phyloP scores from a whole-genome alignment of 2,329 filamentous ascomycete species.

The Pseudogymnoascus sp. region DNA sequence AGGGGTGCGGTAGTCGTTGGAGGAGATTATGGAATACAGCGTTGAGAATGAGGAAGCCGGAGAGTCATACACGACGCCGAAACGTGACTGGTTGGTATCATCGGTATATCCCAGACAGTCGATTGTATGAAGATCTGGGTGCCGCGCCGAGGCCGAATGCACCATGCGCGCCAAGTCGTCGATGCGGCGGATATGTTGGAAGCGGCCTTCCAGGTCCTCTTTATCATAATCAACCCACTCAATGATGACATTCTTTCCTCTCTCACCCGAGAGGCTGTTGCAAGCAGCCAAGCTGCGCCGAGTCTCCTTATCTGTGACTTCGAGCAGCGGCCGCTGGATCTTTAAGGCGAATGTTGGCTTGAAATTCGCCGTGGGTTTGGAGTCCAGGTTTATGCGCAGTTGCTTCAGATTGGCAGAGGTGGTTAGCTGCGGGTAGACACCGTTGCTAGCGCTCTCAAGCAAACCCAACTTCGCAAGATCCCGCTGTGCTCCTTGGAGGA shows the following conservation, averaged over 20 bases:
- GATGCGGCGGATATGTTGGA: conserved; percentile 36
- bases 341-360: conserved; percentile 36
- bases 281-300: conserved; percentile 27
- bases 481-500: conserved; percentile 37
- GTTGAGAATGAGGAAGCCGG: conserved; percentile 31
- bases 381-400: conserved; percentile 39
- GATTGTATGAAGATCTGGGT: conserved; percentile 39
- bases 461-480: conserved; percentile 35
- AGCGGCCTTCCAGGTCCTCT: conserved; percentile 31
- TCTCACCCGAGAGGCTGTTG: conserved; percentile 26
- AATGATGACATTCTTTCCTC: conserved; percentile 29
- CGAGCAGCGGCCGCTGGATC: conserved; percentile 29
- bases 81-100: conserved; percentile 31
- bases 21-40: conserved; percentile 33
- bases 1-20: conserved; percentile 34
- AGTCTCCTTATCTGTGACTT: conserved; percentile 16
- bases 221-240: conserved; percentile 39
- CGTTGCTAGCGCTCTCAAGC: conserved; percentile 34
- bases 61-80: conserved; percentile 36
- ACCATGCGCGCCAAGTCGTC: conserved; percentile 41
- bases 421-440: conserved; percentile 35
- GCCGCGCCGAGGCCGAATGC: conserved; percentile 35
- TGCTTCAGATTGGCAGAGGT: conserved; percentile 37
- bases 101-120: conserved; percentile 41
- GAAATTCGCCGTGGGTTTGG: conserved; percentile 32